A percentile compares a stretch with the other conserved stretches of the same genome.
phyloP scores from a whole-genome alignment of 371 early-diverging fungal species.

The Mortierella sp. region DNA sequence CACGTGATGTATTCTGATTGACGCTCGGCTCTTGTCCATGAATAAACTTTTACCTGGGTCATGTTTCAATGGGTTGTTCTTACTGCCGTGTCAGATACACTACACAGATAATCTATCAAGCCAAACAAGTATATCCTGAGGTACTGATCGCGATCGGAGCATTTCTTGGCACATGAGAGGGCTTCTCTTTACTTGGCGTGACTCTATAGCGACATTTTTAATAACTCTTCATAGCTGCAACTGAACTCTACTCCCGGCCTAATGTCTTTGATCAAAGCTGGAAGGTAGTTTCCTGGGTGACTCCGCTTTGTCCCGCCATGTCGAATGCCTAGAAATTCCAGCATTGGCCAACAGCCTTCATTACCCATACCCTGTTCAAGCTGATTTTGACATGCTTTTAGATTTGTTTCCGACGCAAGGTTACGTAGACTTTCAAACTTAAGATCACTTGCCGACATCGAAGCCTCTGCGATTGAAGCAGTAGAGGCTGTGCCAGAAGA shows the following conservation, averaged over 20 bases:
- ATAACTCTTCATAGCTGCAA: neutral
- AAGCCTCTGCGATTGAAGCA: neutral
- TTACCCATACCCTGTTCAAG: neutral
- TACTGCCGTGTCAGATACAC: no score
- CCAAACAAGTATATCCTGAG: no score
- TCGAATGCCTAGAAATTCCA: slow-evolving; percentile 16
- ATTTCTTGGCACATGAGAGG: no score
- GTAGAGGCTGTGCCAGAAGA: no score
- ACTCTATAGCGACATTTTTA: neutral
- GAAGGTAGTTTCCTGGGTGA: slow-evolving; percentile 4
- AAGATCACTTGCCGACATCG: neutral
- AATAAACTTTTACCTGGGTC: no score
- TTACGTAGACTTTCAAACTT: slow-evolving; percentile 10
- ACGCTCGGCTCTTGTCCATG: no score
- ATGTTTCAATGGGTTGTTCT: no score
- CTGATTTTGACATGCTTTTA: slow-evolving; percentile 6
- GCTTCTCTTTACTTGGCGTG: no score
- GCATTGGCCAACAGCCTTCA: slow-evolving; percentile 17
- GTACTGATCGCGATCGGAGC: no score
- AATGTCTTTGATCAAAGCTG: slow-evolving; percentile 8
- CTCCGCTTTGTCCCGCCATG: neutral
- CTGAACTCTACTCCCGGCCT: slow-evolving; percentile 9
- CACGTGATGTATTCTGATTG: no score
- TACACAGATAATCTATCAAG: no score
- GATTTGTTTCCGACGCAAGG: slow-evolving; percentile 3